These are phyloP conservation scores for Saturnispora sekii DNA, from an alignment of 805 yeast genomes.

Conservation along the genomic window DNA sequence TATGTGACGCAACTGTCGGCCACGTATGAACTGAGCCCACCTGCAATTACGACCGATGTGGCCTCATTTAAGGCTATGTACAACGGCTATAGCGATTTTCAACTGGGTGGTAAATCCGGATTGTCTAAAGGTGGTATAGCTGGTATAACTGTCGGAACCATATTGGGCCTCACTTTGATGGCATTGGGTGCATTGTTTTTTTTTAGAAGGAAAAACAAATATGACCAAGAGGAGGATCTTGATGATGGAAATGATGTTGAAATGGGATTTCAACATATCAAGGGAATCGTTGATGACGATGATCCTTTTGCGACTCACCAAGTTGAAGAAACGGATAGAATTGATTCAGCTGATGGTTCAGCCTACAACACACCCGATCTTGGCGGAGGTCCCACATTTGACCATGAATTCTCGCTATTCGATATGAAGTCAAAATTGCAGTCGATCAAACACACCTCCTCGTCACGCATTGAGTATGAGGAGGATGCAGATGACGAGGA, in stretches of 20 bases:
- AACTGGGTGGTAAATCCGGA: neutral
- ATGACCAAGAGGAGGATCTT: neutral
- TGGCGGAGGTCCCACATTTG: neutral
- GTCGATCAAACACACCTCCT: conserved; percentile 13
- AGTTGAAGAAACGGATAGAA: neutral
- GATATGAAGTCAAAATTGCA: conserved; percentile 12
- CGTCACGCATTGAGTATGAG: conserved; percentile 11
- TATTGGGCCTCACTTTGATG: conserved; percentile 15
- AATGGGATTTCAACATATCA: conserved; percentile 2
- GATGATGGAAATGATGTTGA: conserved; percentile 1
- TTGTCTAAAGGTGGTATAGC: conserved; percentile 21
- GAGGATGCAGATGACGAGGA: conserved; percentile 4
- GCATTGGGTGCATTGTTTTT: conserved; percentile 12
- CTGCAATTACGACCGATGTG: conserved; percentile 24
- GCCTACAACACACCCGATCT: conserved; percentile 2
- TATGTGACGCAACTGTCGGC: conserved; percentile 10
- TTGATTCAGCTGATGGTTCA: neutral
- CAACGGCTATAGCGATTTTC: conserved; percentile 3
- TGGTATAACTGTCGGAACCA: conserved; percentile 23
- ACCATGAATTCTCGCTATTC: conserved; percentile 8
- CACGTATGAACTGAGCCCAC: conserved; percentile 12
- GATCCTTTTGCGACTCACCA: conserved; percentile 4
- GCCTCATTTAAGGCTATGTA: conserved; percentile 12
- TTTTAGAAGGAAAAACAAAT: conserved; percentile 6
- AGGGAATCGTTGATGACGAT: conserved; percentile 1